Evolutionary conservation across 1,284 basidiomycete genomes (phyloP), one percentile per base, ranked within the genome.

Genomic region (Tremellales sp.): DNA sequence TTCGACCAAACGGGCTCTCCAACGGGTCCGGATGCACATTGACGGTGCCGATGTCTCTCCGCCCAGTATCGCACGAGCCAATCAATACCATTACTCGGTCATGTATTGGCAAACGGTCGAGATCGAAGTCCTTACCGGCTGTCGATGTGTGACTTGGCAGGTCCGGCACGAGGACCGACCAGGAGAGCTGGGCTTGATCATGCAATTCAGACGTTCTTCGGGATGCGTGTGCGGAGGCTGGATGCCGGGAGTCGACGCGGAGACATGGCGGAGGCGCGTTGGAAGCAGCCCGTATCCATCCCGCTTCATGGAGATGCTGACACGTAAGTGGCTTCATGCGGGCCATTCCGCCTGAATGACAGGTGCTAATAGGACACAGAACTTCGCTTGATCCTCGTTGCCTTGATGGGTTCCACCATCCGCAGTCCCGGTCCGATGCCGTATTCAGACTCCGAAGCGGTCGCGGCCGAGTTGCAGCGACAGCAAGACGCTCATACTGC

Each of bases 371-470:
- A 36, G 29, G 17, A 25, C 29, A 65, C 77, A 44, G 90, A 92
- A 69, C 84, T 94, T 46, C 78, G 89, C 25, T 81, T 87, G 53
- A 87, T 93, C 40, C 80, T 93, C 37, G 77, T 89, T 44, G 84
- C 86, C 53, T 86, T 94, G 67, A 86, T 93, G 59, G 73, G 77
- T 13, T 70, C 65, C 17, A 65, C 67, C 36, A 65, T 61, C 46
- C 60, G 69, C 15, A 66, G 66, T 42, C 56, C 62, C 15, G 59
- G 61, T 56, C 58, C 62, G 65, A 76, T 68, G 65, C 73, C 65
- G 49, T 69, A 68, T 53, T 65, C 80, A 54, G 78, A 77, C 65
- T 75, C 76, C 24, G 66, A 65, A 52, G 79, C 80, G n/a, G n/a
- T 62, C 78, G 79, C 57, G 79, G 81, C 61, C 81, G 80, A 65